Percentiles rank a stretch among this genome's conserved stretches.
phyloP scores from a whole-genome alignment of 768 basidiomycete genomes.

The Leccinellum albellum region DNA sequence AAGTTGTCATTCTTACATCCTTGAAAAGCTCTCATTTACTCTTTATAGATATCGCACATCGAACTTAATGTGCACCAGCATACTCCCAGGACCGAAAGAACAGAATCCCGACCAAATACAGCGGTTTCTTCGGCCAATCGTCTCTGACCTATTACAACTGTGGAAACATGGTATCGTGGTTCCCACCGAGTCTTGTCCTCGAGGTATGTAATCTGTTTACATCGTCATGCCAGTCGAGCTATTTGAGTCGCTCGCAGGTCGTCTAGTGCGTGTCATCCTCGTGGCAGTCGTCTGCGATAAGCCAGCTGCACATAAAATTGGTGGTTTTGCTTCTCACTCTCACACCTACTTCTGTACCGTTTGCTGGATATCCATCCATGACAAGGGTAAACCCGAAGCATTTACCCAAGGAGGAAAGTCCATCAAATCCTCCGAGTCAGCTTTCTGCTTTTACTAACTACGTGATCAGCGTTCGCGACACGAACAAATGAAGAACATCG shows the following conservation, averaged over 20 bases:
- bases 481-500: background rate
- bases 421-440: no score
- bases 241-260: background rate
- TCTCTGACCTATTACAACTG: background rate
- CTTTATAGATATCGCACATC: background rate
- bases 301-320: background rate
- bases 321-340: background rate
- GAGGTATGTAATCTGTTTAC: background rate
- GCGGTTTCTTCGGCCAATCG: background rate
- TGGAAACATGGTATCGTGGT: background rate
- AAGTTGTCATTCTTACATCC: background rate
- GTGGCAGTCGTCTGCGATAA: background rate
- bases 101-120: background rate
- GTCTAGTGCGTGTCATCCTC: background rate
- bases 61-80: background rate
- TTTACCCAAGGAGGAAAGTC: no score
- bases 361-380: background rate
- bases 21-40: background rate
- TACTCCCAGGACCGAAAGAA: background rate
- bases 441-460: no score
- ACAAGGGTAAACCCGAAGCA: background rate
- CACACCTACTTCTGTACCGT: background rate
- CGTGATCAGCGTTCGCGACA: no score
- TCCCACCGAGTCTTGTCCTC: background rate
- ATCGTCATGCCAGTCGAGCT: no score